phyloP scores from a whole-genome alignment of 2,329 filamentous ascomycete genomes.

The Amesomyces nigricolor region DNA sequence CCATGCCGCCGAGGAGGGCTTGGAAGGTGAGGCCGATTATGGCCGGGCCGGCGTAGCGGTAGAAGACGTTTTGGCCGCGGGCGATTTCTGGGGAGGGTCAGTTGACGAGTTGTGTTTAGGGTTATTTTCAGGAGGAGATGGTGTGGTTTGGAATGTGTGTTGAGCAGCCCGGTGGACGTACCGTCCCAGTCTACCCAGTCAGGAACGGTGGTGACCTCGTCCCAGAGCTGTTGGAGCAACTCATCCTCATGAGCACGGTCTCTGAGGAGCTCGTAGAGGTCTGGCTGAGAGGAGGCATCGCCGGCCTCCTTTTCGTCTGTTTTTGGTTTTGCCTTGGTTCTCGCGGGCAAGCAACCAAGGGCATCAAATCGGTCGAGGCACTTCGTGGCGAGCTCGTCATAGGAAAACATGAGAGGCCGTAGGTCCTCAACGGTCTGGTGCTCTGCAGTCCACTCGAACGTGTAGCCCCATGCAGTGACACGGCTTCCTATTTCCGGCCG shows the following conservation, averaged over 20 bases:
- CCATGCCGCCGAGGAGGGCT: constrained; percentile 65
- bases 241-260: background rate
- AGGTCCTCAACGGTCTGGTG: constrained; percentile 58
- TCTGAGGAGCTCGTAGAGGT: constrained; percentile 28
- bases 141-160: too few species aligned
- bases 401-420: constrained; percentile 56
- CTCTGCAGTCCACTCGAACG: constrained; percentile 61
- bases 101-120: too few species aligned
- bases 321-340: background rate
- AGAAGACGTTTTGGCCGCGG: constrained; percentile 71
- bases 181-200: constrained; percentile 72
- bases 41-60: constrained; percentile 64
- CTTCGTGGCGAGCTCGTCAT: constrained; percentile 63
- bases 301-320: background rate
- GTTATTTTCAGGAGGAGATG: too few species aligned
- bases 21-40: constrained; percentile 61
- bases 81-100: constrained; percentile 44
- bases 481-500: constrained; percentile 13
- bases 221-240: constrained; percentile 49
- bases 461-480: constrained; percentile 52
- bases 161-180: too few species aligned
- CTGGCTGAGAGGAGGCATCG: constrained; percentile 30
- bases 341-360: constrained; percentile 42
- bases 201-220: constrained; percentile 60
- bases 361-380: constrained; percentile 58